Conservation (phyloP, 2,329 filamentous ascomycete genomes). For the Byssochlamys sp. region DNA sequence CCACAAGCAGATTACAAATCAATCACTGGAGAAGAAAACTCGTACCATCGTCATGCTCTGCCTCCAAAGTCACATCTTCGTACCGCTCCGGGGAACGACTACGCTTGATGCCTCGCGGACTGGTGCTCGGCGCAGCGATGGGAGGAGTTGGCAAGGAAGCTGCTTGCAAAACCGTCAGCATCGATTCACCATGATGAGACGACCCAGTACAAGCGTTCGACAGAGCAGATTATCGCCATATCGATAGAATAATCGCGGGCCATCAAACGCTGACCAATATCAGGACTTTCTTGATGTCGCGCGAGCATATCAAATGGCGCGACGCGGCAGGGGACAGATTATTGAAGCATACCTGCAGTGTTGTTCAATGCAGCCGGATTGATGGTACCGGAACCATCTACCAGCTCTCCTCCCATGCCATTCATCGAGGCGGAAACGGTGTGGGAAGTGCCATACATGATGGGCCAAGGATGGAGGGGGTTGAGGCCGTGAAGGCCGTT, state of each 20-base stretch:
- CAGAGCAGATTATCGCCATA: background rate
- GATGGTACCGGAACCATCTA: slow-evolving; percentile 77
- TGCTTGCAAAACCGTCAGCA: slow-evolving; percentile 27
- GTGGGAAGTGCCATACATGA: slow-evolving; percentile 40
- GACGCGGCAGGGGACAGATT: background rate
- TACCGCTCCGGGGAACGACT: slow-evolving; percentile 65
- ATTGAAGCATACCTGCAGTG: slow-evolving; percentile 48
- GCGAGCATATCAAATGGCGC: background rate
- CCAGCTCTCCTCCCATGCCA: slow-evolving; percentile 44
- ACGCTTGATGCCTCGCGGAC: slow-evolving; percentile 65
- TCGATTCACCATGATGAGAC: slow-evolving; percentile 15
- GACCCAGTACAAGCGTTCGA: slow-evolving; percentile 3
- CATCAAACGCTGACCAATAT: background rate
- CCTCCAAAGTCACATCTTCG: slow-evolving; percentile 47
- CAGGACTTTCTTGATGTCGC: background rate
- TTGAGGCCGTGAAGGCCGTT: slow-evolving; percentile 22
- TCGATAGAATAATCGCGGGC: background rate
- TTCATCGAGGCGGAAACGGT: slow-evolving; percentile 54
- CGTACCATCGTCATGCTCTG: slow-evolving; percentile 66
- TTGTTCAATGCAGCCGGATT: slow-evolving; percentile 79
- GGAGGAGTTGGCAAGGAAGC: slow-evolving; percentile 32
- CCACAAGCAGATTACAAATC: slow-evolving; percentile 5
- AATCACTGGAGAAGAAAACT: slow-evolving; percentile 30
- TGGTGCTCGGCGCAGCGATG: slow-evolving; percentile 44
- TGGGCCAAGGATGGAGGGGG: slow-evolving; percentile 21